Conservation (phyloP, 2,329 filamentous ascomycete species). For the Paecilomyces dactylethromorphus region DNA sequence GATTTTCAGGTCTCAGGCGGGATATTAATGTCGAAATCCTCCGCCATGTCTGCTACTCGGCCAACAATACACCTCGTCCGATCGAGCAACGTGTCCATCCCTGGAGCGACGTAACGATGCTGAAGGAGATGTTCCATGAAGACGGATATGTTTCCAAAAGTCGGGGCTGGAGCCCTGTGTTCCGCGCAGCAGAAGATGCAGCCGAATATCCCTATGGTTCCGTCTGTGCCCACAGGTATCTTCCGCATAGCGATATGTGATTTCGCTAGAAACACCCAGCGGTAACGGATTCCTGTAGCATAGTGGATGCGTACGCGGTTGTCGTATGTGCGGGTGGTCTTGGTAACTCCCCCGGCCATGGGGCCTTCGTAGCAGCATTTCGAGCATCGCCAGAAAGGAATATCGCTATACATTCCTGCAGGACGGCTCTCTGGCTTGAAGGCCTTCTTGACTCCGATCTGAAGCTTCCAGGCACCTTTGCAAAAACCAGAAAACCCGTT, state of each 20-base stretch:
- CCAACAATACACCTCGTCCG: slow-evolving; percentile 39
- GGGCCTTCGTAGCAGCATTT: slow-evolving; percentile 40
- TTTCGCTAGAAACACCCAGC: slow-evolving; percentile 44
- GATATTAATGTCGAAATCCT: slow-evolving; percentile 45
- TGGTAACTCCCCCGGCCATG: slow-evolving; percentile 11
- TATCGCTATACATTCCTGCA: slow-evolving; percentile 22
- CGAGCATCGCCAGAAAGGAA: slow-evolving; percentile 30
- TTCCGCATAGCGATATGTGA: slow-evolving; percentile 34
- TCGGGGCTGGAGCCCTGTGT: slow-evolving; percentile 23
- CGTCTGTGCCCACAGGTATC: slow-evolving; percentile 12
- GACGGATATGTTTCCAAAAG: slow-evolving; percentile 32
- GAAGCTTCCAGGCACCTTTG: slow-evolving; percentile 38
- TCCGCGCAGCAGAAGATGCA: slow-evolving; percentile 43
- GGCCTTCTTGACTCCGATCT: slow-evolving; percentile 26
- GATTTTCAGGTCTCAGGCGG: slow-evolving; percentile 13
- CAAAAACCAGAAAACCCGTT: slow-evolving; percentile 38
- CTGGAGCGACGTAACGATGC: slow-evolving; percentile 23
- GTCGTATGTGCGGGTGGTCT: slow-evolving; percentile 21
- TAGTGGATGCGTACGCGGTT: slow-evolving; percentile 17
- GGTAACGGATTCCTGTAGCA: slow-evolving; percentile 33
- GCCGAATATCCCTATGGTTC: slow-evolving; percentile 23
- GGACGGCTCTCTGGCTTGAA: slow-evolving; percentile 20
- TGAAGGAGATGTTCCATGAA: slow-evolving; percentile 42
- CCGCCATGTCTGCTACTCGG: slow-evolving; percentile 28
- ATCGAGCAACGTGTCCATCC: slow-evolving; percentile 29